A percentile compares a stretch with the other conserved stretches of the same genome.
Conservation (phyloP, 495 filamentous ascomycete genomes). For the Penicillium silybi region DNA sequence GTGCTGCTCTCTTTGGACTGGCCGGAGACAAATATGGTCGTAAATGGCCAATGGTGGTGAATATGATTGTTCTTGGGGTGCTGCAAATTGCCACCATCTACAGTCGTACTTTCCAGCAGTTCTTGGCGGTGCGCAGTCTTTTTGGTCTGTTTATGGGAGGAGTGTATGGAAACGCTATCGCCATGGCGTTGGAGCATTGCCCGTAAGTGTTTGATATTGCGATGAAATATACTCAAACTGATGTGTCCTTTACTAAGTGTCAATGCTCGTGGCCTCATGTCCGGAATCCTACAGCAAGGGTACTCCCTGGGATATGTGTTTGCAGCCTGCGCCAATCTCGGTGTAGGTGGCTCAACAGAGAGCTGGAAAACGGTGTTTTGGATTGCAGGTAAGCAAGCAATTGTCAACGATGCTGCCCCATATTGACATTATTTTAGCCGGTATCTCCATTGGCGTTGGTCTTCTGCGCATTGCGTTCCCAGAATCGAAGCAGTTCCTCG, state of each 20-base stretch:
- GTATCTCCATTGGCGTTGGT: constrained; percentile 59
- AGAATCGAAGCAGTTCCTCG: constrained; percentile 67
- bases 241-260: constrained; percentile 20
- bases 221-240: background rate
- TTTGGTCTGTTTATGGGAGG: constrained; percentile 85
- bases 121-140: constrained; percentile 63
- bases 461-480: constrained; percentile 62
- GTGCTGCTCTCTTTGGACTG: constrained; percentile 67
- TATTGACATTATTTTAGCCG: constrained; percentile 33
- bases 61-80: constrained; percentile 60
- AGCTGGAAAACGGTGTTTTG: constrained; percentile 65
- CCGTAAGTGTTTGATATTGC: constrained; percentile 35
- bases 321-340: constrained; percentile 67
- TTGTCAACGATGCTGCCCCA: background rate
- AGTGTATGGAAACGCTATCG: constrained; percentile 76
- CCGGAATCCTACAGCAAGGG: constrained; percentile 72
- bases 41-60: constrained; percentile 76
- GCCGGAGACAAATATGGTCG: constrained; percentile 71
- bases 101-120: constrained; percentile 59
- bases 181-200: constrained; percentile 76
- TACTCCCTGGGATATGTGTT: constrained; percentile 73
- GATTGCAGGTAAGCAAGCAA: constrained; percentile 37
- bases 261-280: constrained; percentile 70
- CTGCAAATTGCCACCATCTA: constrained; percentile 75
- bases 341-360: constrained; percentile 52